Evolutionary conservation across 2,329 filamentous ascomycete species (phyloP), one percentile per base, ranked within the genome.

Genomic region (Pestalotiopsis fici): DNA sequence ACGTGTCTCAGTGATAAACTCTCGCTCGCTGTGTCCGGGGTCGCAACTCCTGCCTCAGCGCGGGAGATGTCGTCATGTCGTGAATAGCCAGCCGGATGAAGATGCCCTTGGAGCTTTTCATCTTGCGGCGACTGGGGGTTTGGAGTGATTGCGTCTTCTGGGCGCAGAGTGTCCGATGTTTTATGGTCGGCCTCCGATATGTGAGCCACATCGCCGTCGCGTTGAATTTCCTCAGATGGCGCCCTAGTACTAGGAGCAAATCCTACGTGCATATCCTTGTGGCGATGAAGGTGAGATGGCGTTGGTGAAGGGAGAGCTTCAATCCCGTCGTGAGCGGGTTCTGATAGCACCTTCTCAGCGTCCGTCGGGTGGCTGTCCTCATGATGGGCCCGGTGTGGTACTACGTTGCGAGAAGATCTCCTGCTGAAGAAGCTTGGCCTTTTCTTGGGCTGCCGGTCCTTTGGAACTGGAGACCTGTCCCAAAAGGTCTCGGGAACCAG

Each of bases 401-500:
- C n/a, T 15, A 50, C 35, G 25, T 67, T 54, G 28, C 66, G 80
- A 1, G 84, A 86, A 0, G 86, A 87, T 23, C 82, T 74, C 5
- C 85, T 79, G 25, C 80, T 83, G 66, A 87, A 81, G 64, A 88
- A 79, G 65, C 79, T 80, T 1, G 84, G 83, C 23, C 84, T 76
- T 67, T 78, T 82, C 6, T 77, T 76, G 2, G 78, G 72, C 54
- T 78, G 79, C 23, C 78, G 76, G 3, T 79, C 75, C 59, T 73
- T 78, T 1, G 80, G 80, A 35, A 78, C 67, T 2, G 95, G 94
- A 2, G 91, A 91, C 60, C 95, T 86, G 78, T 98, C 94, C 95
- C 95, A 98, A 72, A 97, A 98, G 0, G 94, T 97, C 80, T 98
- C 95, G 0, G 95, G 95, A 0, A 97, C 93, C 73, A 97, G 97